Conservation (phyloP, 108 stramenopile genomes). For the Conticribra guillardii region DNA sequence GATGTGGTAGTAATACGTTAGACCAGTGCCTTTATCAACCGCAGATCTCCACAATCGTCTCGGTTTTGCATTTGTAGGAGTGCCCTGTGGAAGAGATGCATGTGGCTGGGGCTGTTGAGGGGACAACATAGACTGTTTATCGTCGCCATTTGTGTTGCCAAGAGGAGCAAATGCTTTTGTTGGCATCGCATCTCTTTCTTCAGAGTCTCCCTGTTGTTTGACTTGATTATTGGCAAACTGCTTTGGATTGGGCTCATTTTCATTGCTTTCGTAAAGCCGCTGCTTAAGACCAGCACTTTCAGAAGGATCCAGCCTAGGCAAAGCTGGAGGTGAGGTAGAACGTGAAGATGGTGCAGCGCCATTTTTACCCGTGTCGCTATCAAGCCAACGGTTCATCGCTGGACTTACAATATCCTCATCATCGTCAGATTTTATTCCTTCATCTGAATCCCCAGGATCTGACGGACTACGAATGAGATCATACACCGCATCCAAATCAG, state of each 20-base stretch:
- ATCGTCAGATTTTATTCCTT: constrained; percentile 6
- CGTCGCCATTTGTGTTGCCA: no score
- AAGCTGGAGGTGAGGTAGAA: constrained; percentile 11
- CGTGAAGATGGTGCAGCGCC: constrained; percentile 1
- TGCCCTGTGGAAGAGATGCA: not conserved
- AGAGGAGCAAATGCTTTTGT: not conserved
- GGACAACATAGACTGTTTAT: not conserved
- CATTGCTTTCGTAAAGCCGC: constrained; percentile 15
- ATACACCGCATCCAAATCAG: constrained; percentile 39
- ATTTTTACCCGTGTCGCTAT: not conserved
- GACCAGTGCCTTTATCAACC: constrained; percentile 58
- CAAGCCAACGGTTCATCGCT: constrained; percentile 34
- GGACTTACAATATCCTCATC: constrained; percentile 11
- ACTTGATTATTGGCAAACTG: constrained; percentile 4
- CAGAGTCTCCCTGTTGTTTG: constrained; percentile 3
- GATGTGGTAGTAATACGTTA: constrained; percentile 78
- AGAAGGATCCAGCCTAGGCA: constrained; percentile 31
- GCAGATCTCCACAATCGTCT: constrained; percentile 73
- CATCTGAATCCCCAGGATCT: constrained; percentile 28
- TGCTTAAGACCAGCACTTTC: constrained; percentile 26
- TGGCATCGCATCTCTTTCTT: not conserved
- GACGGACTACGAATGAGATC: constrained; percentile 56
- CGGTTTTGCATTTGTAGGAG: constrained; percentile 9
- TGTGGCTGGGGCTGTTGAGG: not conserved
- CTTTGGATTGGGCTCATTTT: not conserved